A percentile compares a stretch with the other conserved stretches of the same genome.
These are phyloP conservation scores for Periconia sp. DNA, from an alignment of 2,329 filamentous ascomycete species.

Conservation along the genomic window DNA sequence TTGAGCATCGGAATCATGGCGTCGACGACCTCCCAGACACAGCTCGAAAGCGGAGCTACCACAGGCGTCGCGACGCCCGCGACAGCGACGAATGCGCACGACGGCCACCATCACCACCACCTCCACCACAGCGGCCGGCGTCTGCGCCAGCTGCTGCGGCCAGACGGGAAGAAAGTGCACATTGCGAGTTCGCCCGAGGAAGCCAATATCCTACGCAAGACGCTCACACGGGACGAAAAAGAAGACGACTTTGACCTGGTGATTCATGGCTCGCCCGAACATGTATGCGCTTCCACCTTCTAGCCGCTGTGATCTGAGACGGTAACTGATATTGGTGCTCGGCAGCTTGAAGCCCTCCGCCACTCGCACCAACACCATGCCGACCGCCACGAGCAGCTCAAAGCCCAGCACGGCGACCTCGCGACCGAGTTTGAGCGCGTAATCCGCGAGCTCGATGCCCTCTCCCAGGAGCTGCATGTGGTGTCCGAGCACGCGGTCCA, in stretches of 20 bases:
- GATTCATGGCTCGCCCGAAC: conserved; percentile 59
- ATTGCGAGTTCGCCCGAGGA: conserved; percentile 57
- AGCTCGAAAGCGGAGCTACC: conserved; percentile 1
- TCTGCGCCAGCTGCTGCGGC: conserved; percentile 57
- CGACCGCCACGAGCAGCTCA: conserved; percentile 49
- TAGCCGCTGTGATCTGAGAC: not conserved
- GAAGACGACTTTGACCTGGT: conserved; percentile 56
- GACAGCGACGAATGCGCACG: not conserved
- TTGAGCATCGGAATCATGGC: not conserved
- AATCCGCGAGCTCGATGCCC: conserved; percentile 54
- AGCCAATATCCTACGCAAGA: conserved; percentile 49
- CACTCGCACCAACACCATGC: conserved; percentile 58
- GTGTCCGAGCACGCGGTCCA: conserved; percentile 57
- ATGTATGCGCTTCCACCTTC: conserved; percentile 28
- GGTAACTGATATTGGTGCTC: not conserved
- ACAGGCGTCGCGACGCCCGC: conserved; percentile 5
- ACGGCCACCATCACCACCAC: conserved; percentile 21
- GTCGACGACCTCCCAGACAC: conserved; percentile 1
- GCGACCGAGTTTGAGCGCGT: conserved; percentile 61
- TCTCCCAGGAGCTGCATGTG: conserved; percentile 57
- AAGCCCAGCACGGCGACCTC: conserved; percentile 52
- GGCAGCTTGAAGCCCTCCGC: conserved; percentile 50
- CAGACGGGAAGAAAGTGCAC: conserved; percentile 57
- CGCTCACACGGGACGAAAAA: conserved; percentile 43
- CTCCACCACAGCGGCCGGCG: conserved; percentile 41